phyloP scores from a whole-genome alignment of 1,284 basidiomycete genomes.

The Ustilago shanxiensis region DNA sequence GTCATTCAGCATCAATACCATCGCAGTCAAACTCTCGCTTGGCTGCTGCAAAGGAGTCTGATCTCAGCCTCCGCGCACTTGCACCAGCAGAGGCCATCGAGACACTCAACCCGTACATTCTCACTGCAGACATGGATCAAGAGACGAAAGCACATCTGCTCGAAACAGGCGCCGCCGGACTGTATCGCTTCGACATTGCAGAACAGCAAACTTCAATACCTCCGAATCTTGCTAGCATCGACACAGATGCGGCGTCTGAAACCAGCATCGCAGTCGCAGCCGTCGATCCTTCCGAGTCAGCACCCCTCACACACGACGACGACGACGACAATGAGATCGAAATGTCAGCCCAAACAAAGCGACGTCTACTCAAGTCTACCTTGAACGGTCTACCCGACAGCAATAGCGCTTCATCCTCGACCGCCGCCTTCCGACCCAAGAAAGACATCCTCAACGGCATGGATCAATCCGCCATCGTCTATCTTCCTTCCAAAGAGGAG shows the following conservation, averaged over 20 bases:
- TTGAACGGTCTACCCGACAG: slow-evolving; percentile 7
- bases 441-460: slow-evolving; percentile 25
- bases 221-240: slow-evolving; percentile 12
- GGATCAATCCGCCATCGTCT: slow-evolving; percentile 39
- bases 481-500: slow-evolving; percentile 36
- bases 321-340: slow-evolving; percentile 14
- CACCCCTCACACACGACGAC: slow-evolving; percentile 12
- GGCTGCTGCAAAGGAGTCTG: slow-evolving; percentile 15
- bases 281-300: slow-evolving; percentile 20
- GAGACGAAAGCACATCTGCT: slow-evolving; percentile 8
- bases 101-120: slow-evolving; percentile 25
- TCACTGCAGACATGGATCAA: slow-evolving; percentile 9
- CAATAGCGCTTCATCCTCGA: not conserved
- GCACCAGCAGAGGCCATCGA: slow-evolving; percentile 15
- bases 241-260: not conserved
- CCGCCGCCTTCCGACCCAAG: slow-evolving; percentile 10
- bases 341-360: slow-evolving; percentile 37
- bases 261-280: slow-evolving; percentile 11
- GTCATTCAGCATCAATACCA: not conserved
- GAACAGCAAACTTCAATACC: slow-evolving; percentile 31
- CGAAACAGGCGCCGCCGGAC: slow-evolving; percentile 18
- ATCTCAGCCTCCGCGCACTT: slow-evolving; percentile 34
- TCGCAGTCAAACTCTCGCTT: not conserved
- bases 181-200: slow-evolving; percentile 41
- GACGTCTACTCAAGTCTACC: slow-evolving; percentile 33